phyloP scores from a whole-genome alignment of 345 rosid species.

The Lepidium aucheri region DNA sequence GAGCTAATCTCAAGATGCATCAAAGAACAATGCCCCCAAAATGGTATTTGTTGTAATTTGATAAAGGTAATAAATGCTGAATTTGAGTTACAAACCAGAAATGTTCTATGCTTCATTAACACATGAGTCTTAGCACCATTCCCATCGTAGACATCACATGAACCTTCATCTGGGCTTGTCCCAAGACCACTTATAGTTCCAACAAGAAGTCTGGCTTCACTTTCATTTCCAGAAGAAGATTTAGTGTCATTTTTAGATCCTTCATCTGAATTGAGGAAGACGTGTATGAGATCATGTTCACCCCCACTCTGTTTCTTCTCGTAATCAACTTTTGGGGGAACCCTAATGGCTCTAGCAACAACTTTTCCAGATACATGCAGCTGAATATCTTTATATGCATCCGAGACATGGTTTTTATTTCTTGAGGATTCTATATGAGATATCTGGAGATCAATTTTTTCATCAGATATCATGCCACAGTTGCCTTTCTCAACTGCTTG shows the following conservation, averaged over 20 bases:
- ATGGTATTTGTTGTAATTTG: slow-evolving; percentile 1
- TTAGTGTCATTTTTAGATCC: slow-evolving; percentile 16
- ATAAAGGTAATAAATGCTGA: neutral
- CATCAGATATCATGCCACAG: slow-evolving; percentile 10
- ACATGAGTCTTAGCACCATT: slow-evolving; percentile 75
- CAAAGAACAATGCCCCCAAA: neutral
- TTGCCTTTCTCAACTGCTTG: slow-evolving; percentile 27
- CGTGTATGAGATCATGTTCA: slow-evolving; percentile 58
- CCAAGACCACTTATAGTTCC: slow-evolving; percentile 73
- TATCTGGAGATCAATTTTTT: slow-evolving; percentile 17
- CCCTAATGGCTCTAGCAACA: slow-evolving; percentile 70
- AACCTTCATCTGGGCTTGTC: slow-evolving; percentile 68
- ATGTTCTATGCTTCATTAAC: slow-evolving; percentile 83
- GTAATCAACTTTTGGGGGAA: slow-evolving; percentile 47
- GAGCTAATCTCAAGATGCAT: slow-evolving; percentile 5
- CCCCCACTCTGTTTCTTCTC: slow-evolving; percentile 32
- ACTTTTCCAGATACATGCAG: slow-evolving; percentile 65
- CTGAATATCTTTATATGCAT: slow-evolving; percentile 81
- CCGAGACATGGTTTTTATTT: slow-evolving; percentile 31
- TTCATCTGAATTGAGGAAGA: slow-evolving; percentile 53
- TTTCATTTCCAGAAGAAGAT: slow-evolving; percentile 18
- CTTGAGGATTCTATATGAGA: slow-evolving; percentile 28
- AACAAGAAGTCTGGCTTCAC: slow-evolving; percentile 42
- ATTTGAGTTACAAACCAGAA: slow-evolving; percentile 58
- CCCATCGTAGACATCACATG: slow-evolving; percentile 68